Conservation (phyloP, 441 rosid genomes). For the Mallotus repandus region DNA sequence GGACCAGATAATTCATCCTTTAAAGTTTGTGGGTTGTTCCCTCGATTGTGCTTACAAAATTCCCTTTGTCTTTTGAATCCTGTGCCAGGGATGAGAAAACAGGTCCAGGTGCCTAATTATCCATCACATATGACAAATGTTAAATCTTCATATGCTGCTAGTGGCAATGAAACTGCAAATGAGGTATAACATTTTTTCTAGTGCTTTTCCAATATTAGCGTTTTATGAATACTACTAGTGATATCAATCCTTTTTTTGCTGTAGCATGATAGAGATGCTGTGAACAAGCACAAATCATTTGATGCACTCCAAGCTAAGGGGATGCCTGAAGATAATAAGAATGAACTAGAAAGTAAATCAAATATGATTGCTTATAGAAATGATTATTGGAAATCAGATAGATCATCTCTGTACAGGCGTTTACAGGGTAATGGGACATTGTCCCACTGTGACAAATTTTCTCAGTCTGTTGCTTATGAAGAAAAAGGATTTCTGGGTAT, state of each 20-base stretch:
- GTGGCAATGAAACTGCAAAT: conserved; percentile 28
- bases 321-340: conserved; percentile 31
- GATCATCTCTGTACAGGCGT: conserved; percentile 28
- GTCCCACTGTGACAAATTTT: conserved; percentile 10
- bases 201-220: background rate
- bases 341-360: conserved; percentile 23
- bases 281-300: conserved; percentile 17
- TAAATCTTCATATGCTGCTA: conserved; percentile 35
- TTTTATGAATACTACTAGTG: background rate
- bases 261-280: conserved; percentile 30
- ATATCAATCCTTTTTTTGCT: background rate
- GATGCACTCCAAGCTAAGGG: conserved; percentile 15
- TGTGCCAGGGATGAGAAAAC: conserved; percentile 54
- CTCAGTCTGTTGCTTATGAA: conserved; percentile 14
- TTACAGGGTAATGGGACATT: conserved; percentile 37
- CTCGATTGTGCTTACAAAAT: conserved; percentile 50
- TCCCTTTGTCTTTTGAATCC: conserved; percentile 62
- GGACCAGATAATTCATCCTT: conserved; percentile 29
- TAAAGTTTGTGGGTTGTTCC: conserved; percentile 57
- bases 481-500: conserved; percentile 21
- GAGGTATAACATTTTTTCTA: conserved; percentile 38
- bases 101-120: conserved; percentile 31
- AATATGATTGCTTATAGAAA: conserved; percentile 15
- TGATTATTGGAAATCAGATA: conserved; percentile 26
- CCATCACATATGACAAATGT: conserved; percentile 41